These are phyloP conservation scores for Paramecium bursaria DNA, from an alignment of 73 alveolate species.

Conservation along the genomic window DNA sequence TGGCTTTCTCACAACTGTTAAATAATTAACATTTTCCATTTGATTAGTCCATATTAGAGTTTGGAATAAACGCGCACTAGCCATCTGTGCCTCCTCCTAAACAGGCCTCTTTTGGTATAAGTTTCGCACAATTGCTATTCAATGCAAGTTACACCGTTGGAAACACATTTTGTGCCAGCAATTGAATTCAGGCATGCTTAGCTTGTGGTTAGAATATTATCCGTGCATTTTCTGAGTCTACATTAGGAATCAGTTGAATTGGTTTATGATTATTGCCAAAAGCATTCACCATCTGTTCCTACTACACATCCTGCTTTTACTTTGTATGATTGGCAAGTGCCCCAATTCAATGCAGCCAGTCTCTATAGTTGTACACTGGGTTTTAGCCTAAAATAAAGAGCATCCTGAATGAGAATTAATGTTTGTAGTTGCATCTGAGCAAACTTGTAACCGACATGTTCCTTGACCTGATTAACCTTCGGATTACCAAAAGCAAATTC, in stretches of 20 bases:
- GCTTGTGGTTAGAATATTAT: neutral
- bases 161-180: too few species aligned
- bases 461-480: neutral
- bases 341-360: slow-evolving; percentile 2
- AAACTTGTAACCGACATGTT: neutral
- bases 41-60: neutral
- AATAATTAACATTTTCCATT: slow-evolving; percentile 12
- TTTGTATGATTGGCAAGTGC: slow-evolving; percentile 1
- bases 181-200: neutral
- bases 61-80: slow-evolving; percentile 23
- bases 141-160: slow-evolving; percentile 8
- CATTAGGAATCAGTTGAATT: neutral
- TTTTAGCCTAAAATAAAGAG: slow-evolving; percentile 3
- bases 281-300: slow-evolving; percentile 59
- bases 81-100: slow-evolving; percentile 48
- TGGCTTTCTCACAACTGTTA: slow-evolving; percentile 23
- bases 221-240: slow-evolving; percentile 3
- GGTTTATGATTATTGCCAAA: slow-evolving; percentile 2
- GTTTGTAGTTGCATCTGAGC: slow-evolving; percentile 30
- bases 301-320: neutral
- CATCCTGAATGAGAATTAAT: slow-evolving; percentile 33
- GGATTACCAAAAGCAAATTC: slow-evolving; percentile 12
- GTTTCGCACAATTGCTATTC: neutral
- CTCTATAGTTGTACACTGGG: slow-evolving; percentile 31
- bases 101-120: slow-evolving; percentile 28